Evolutionary conservation across 1,284 basidiomycete species (phyloP).

Genomic region (Pseudozyma hubeiensis): DNA sequence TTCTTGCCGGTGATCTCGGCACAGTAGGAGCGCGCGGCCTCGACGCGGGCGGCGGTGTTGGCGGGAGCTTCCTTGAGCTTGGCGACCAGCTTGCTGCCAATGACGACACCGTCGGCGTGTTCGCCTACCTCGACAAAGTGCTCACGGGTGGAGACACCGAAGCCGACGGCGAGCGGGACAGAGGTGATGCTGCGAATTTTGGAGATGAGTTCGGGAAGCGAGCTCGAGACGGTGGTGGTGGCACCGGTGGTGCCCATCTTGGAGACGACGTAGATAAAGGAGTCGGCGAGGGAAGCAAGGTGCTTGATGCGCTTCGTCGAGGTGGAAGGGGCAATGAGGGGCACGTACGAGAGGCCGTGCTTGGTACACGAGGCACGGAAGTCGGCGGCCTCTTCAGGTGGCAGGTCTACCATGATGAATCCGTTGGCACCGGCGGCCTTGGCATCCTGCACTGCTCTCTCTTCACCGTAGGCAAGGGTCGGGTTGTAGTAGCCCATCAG

Average conservation of each 20-base stretch:
- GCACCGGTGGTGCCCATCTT: conserved; percentile 99
- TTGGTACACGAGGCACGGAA: conserved; percentile 89
- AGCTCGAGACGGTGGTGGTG: conserved; percentile 75
- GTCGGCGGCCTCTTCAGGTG: conserved; percentile 91
- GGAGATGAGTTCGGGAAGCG: conserved; percentile 66
- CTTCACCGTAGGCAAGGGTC: conserved; percentile 91
- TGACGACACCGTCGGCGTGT: conserved; percentile 88
- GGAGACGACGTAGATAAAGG: conserved; percentile 88
- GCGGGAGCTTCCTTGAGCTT: conserved; percentile 76
- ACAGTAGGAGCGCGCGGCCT: conserved; percentile 72
- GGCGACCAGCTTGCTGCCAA: conserved; percentile 86
- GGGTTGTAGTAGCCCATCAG: conserved; percentile 88
- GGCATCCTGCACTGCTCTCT: conserved; percentile 89
- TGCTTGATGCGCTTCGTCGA: conserved; percentile 87
- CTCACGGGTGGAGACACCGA: conserved; percentile 90
- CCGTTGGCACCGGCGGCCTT: conserved; percentile 91
- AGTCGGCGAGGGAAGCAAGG: conserved; percentile 90
- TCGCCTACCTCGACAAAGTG: conserved; percentile 89
- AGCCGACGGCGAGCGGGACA: conserved; percentile 92
- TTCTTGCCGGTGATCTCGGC: conserved; percentile 74
- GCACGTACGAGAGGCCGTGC: conserved; percentile 92
- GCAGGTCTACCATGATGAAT: conserved; percentile 96
- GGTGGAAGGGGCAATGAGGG: conserved; percentile 94
- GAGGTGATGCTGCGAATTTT: conserved; percentile 71
- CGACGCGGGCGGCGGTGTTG: conserved; percentile 69